A percentile compares a stretch with the other conserved stretches of the same genome.
These are phyloP conservation scores for Barnettozyma pratensis DNA, from an alignment of 805 yeast genomes.

Conservation along the genomic window DNA sequence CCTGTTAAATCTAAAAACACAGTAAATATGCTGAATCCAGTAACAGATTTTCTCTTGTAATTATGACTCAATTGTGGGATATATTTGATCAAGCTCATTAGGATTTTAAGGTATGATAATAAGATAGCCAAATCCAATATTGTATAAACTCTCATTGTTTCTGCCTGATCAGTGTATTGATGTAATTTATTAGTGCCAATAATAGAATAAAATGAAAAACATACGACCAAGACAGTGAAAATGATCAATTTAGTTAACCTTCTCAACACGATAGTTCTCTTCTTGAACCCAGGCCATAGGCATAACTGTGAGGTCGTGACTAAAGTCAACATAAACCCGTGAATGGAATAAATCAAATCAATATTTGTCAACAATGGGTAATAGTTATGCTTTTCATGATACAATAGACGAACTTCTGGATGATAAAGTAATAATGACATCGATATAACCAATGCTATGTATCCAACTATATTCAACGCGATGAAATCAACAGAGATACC, in stretches of 20 bases:
- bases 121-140: slow-evolving; percentile 29
- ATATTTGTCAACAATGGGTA: slow-evolving; percentile 38
- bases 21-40: slow-evolving; percentile 74
- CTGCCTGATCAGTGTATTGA: slow-evolving; percentile 1
- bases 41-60: slow-evolving; percentile 68
- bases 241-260: slow-evolving; percentile 20
- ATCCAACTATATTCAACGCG: slow-evolving; percentile 42
- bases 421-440: slow-evolving; percentile 37
- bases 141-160: slow-evolving; percentile 11
- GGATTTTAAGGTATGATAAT: slow-evolving; percentile 39
- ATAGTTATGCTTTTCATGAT: slow-evolving; percentile 26
- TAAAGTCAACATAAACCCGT: slow-evolving; percentile 39
- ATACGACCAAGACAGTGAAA: slow-evolving; percentile 1
- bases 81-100: slow-evolving; percentile 46
- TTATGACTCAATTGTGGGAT: slow-evolving; percentile 86
- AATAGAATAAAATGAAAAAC: slow-evolving; percentile 7
- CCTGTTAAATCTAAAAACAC: slow-evolving; percentile 33
- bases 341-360: slow-evolving; percentile 43
- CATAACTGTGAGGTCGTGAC: slow-evolving; percentile 37
- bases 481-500: slow-evolving; percentile 47
- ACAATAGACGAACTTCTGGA: slow-evolving; percentile 28
- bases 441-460: slow-evolving; percentile 38
- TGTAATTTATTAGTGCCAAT: slow-evolving; percentile 11
- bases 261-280: slow-evolving; percentile 14
- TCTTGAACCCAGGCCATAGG: slow-evolving; percentile 22